Evolutionary conservation across 2,329 filamentous ascomycete genomes (phyloP).

Genomic region (Pseudogymnoascus pannorum): DNA sequence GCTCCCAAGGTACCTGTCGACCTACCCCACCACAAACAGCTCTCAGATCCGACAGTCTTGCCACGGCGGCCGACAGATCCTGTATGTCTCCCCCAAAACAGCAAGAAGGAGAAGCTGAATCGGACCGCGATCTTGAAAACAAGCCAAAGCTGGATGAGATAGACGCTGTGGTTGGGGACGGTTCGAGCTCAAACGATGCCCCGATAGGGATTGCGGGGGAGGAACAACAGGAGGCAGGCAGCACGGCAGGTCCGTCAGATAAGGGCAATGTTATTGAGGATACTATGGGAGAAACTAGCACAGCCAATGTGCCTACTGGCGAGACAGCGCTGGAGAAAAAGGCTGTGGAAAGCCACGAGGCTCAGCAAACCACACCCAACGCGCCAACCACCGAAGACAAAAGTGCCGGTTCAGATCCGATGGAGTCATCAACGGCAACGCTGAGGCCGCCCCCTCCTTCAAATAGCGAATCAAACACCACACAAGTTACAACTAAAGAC

Average conservation of each 20-base stretch:
- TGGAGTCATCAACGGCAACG: conserved; percentile 31
- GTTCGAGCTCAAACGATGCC: not conserved
- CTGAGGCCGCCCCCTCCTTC: conserved; percentile 23
- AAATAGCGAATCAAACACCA: not conserved
- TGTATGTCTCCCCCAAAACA: conserved; percentile 8
- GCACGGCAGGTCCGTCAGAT: conserved; percentile 3
- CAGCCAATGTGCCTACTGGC: not conserved
- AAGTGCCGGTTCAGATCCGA: conserved; percentile 16
- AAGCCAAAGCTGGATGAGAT: conserved; percentile 3
- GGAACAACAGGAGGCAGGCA: not conserved
- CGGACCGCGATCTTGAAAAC: conserved; percentile 1
- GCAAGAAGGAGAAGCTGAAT: conserved; percentile 8
- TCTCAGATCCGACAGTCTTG: not conserved
- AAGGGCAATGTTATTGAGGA: not conserved
- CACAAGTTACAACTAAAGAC: conserved; percentile 16
- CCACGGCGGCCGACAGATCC: not conserved
- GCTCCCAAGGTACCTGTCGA: not conserved
- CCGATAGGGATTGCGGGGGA: not conserved
- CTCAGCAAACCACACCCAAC: not conserved
- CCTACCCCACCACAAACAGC: conserved; percentile 5
- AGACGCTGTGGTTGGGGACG: not conserved
- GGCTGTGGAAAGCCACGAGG: not conserved
- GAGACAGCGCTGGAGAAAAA: not conserved
- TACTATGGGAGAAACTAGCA: not conserved
- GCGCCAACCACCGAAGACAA: conserved; percentile 6